Percentiles rank a stretch among this genome's conserved stretches.
These are phyloP conservation scores for Paecilomyces sp. DNA, from an alignment of 2,329 filamentous ascomycete genomes.

Conservation along the genomic window DNA sequence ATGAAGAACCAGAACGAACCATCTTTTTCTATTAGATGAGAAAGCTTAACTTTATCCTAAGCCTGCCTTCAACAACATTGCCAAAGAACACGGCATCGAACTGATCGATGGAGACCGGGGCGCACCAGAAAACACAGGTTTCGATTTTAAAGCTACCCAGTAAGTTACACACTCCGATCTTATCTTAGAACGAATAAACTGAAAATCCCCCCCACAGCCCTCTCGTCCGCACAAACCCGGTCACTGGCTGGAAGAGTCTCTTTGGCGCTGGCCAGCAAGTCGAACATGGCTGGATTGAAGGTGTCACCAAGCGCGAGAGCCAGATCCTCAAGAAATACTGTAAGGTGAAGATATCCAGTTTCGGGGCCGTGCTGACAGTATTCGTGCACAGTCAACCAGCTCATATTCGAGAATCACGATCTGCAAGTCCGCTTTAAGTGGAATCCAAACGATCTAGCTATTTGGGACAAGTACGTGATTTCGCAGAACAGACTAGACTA, in stretches of 20 bases:
- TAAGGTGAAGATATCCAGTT: slow-evolving; percentile 9
- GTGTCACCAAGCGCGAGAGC: slow-evolving; percentile 12
- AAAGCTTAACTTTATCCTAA: slow-evolving; percentile 4
- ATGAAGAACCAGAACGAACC: not conserved
- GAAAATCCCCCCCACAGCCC: slow-evolving; percentile 4
- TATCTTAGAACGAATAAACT: not conserved
- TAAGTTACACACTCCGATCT: not conserved
- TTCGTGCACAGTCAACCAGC: not conserved
- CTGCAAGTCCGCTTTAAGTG: slow-evolving; percentile 11
- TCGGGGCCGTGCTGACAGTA: not conserved
- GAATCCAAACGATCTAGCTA: slow-evolving; percentile 11
- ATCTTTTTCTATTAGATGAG: not conserved
- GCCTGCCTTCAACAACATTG: slow-evolving; percentile 9
- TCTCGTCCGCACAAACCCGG: slow-evolving; percentile 43
- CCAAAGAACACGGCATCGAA: slow-evolving; percentile 9
- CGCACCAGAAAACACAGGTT: slow-evolving; percentile 47
- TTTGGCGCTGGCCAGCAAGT: slow-evolving; percentile 14
- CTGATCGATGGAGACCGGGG: slow-evolving; percentile 24
- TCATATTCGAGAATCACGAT: slow-evolving; percentile 17
- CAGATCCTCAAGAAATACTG: slow-evolving; percentile 14
- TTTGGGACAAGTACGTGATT: slow-evolving; percentile 14
- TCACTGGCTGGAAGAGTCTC: slow-evolving; percentile 14
- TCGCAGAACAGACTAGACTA: not conserved
- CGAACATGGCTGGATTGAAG: slow-evolving; percentile 11
- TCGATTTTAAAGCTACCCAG: slow-evolving; percentile 37